phyloP scores from a whole-genome alignment of 2,329 filamentous ascomycete genomes.

The Colletotrichum falcatum region DNA sequence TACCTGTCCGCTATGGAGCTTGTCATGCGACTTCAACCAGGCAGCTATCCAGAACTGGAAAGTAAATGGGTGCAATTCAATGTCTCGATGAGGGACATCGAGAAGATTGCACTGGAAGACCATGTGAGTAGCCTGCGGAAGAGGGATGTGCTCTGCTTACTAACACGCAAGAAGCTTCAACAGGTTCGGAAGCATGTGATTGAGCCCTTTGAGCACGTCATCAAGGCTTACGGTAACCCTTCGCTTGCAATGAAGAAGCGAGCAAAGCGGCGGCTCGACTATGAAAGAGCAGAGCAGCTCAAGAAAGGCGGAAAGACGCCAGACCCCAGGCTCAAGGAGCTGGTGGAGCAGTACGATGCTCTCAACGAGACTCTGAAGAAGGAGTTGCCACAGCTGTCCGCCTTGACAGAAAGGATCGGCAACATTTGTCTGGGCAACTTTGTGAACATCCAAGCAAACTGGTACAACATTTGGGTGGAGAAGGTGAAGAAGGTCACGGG shows the following conservation, averaged over 20 bases:
- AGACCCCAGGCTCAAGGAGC: slow-evolving; percentile 85
- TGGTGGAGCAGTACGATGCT: slow-evolving; percentile 89
- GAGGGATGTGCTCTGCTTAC: not conserved
- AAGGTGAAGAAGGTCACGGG: slow-evolving; percentile 83
- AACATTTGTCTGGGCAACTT: slow-evolving; percentile 84
- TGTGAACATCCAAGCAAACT: slow-evolving; percentile 83
- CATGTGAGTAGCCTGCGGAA: slow-evolving; percentile 70
- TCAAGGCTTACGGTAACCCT: slow-evolving; percentile 85
- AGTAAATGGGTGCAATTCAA: slow-evolving; percentile 96
- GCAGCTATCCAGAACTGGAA: slow-evolving; percentile 84
- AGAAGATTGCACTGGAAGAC: slow-evolving; percentile 83
- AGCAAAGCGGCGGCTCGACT: slow-evolving; percentile 91
- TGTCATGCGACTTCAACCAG: slow-evolving; percentile 78
- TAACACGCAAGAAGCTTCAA: slow-evolving; percentile 55
- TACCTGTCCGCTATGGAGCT: slow-evolving; percentile 86
- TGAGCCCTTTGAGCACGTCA: slow-evolving; percentile 82
- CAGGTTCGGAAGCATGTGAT: slow-evolving; percentile 86
- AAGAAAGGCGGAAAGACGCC: slow-evolving; percentile 85
- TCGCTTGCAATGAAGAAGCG: slow-evolving; percentile 94
- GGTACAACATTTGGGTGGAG: slow-evolving; percentile 86
- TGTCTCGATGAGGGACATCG: slow-evolving; percentile 86
- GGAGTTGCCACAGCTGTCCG: slow-evolving; percentile 87
- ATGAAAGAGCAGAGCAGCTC: slow-evolving; percentile 82
- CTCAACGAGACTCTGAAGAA: slow-evolving; percentile 94
- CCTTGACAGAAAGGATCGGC: slow-evolving; percentile 84